Percentiles rank a stretch among this genome's conserved stretches.
These are phyloP conservation scores for Zoysia japonica DNA, from an alignment of 176 grass and related monocot genomes.

Conservation along the genomic window DNA sequence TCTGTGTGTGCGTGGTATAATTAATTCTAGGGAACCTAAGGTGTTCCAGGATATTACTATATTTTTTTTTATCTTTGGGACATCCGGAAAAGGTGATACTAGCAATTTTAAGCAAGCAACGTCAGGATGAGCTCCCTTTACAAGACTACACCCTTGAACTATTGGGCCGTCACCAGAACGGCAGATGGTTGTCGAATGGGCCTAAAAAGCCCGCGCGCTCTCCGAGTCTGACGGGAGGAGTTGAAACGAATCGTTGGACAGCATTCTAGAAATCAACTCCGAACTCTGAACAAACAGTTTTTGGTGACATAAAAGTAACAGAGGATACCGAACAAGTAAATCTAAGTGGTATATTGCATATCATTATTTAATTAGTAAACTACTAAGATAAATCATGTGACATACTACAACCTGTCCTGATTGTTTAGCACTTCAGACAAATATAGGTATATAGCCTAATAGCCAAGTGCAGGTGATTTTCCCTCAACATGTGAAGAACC, in stretches of 20 bases:
- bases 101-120: too few species aligned
- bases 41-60: too few species aligned
- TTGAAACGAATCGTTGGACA: conserved; percentile 1
- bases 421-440: not conserved
- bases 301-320: not conserved
- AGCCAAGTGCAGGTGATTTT: not conserved
- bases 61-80: too few species aligned
- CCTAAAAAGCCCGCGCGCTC: not conserved
- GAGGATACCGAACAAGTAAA: not conserved
- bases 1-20: not conserved
- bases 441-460: not conserved
- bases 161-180: not conserved
- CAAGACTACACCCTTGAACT: too few species aligned
- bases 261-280: conserved; percentile 51
- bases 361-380: not conserved
- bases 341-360: not conserved
- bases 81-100: too few species aligned
- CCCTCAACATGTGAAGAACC: not conserved
- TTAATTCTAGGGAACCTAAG: not conserved
- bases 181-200: not conserved
- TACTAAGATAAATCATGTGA: not conserved
- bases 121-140: too few species aligned
- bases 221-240: not conserved
- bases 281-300: not conserved
- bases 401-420: not conserved